phyloP scores from a whole-genome alignment of 441 rosid species.

The Francoa sonchifolia region DNA sequence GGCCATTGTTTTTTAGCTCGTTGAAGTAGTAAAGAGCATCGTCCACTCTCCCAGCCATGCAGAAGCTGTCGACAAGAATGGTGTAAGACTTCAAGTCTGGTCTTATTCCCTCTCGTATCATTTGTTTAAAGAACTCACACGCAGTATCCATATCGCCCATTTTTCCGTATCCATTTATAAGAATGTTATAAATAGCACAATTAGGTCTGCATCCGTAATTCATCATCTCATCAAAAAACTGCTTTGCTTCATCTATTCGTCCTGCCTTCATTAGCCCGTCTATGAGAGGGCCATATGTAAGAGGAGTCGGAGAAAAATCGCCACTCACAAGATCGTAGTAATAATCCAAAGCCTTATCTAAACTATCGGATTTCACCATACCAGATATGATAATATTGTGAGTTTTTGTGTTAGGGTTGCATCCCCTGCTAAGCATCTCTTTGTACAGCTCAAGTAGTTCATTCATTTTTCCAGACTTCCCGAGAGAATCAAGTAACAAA shows the following conservation, averaged over 20 bases:
- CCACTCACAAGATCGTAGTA: slow-evolving; percentile 60
- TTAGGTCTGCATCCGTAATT: slow-evolving; percentile 75
- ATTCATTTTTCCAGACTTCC: slow-evolving; percentile 46
- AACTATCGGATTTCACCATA: slow-evolving; percentile 43
- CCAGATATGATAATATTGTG: slow-evolving; percentile 71
- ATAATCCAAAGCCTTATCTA: slow-evolving; percentile 61
- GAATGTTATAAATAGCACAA: slow-evolving; percentile 74
- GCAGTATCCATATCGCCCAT: slow-evolving; percentile 57
- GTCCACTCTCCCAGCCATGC: slow-evolving; percentile 56
- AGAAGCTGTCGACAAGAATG: slow-evolving; percentile 62
- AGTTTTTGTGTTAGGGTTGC: slow-evolving; percentile 51
- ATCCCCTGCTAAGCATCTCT: slow-evolving; percentile 50
- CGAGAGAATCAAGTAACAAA: slow-evolving; percentile 54
- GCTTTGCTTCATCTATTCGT: slow-evolving; percentile 51
- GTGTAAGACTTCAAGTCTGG: slow-evolving; percentile 85
- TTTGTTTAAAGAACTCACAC: slow-evolving; percentile 47
- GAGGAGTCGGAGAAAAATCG: slow-evolving; percentile 65
- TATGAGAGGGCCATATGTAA: slow-evolving; percentile 78
- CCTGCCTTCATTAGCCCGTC: slow-evolving; percentile 65
- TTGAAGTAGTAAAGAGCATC: slow-evolving; percentile 59
- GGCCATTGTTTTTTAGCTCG: slow-evolving; percentile 53
- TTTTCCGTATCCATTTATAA: slow-evolving; percentile 80
- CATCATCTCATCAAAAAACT: slow-evolving; percentile 66
- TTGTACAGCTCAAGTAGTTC: slow-evolving; percentile 43
- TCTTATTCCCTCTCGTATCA: slow-evolving; percentile 69